These are phyloP conservation scores for Kodamaea anthophila DNA, from an alignment of 1,139 yeast genomes.

Conservation along the genomic window DNA sequence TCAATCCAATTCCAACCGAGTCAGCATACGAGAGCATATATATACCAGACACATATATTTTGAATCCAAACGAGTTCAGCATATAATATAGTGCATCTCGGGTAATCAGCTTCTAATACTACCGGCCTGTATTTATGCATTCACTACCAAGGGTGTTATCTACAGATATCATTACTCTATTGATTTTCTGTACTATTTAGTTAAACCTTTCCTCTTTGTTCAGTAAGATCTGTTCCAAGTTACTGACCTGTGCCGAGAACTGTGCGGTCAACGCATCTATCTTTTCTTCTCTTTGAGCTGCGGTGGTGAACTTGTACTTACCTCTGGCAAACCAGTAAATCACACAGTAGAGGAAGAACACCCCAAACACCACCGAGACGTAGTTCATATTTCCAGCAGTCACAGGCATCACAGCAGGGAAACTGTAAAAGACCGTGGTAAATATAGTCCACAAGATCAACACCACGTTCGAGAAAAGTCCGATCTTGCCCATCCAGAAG, in stretches of 20 bases:
- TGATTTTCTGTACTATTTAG: too few species aligned
- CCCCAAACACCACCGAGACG: constrained; percentile 36
- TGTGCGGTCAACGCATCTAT: constrained; percentile 22
- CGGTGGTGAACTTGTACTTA: constrained; percentile 22
- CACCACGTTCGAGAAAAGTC: constrained; percentile 18
- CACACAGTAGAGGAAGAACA: constrained; percentile 24
- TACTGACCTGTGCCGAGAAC: constrained; percentile 22
- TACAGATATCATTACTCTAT: too few species aligned
- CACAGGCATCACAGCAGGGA: constrained; percentile 43
- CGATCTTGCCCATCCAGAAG: constrained; percentile 44
- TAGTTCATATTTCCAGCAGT: constrained; percentile 42
- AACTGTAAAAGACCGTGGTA: constrained; percentile 35
- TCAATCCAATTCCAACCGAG: too few species aligned
- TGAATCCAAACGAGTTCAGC: too few species aligned
- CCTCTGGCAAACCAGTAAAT: constrained; percentile 38
- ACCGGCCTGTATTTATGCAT: too few species aligned
- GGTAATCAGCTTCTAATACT: too few species aligned
- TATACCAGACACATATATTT: too few species aligned
- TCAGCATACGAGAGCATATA: too few species aligned
- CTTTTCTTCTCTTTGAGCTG: constrained; percentile 20
- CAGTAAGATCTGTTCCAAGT: constrained; percentile 21
- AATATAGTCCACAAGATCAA: constrained; percentile 35
- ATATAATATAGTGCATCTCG: too few species aligned
- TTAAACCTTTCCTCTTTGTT: constrained; percentile 5
- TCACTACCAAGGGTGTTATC: too few species aligned